Evolutionary conservation across 495 filamentous ascomycete genomes (phyloP).

Genomic region (Trichodelitschia bisporula): DNA sequence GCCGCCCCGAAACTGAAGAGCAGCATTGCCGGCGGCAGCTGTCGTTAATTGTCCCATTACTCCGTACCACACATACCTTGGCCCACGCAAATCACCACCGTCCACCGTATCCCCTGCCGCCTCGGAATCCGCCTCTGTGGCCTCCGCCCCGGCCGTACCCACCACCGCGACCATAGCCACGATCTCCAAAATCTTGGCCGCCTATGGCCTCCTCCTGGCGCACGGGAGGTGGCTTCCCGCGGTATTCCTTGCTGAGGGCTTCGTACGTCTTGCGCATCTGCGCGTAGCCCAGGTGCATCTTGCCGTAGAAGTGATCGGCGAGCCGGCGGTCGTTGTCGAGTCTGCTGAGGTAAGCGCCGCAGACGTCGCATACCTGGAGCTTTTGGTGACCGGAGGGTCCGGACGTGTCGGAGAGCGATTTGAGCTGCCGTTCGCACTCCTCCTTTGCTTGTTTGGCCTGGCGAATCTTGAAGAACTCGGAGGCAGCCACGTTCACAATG

Average conservation of each 20-base stretch:
- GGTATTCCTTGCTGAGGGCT: slow-evolving; percentile 61
- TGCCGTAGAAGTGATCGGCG: slow-evolving; percentile 96
- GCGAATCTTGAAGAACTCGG: slow-evolving; percentile 64
- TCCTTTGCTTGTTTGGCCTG: slow-evolving; percentile 61
- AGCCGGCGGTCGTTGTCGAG: slow-evolving; percentile 84
- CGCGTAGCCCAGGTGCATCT: slow-evolving; percentile 97
- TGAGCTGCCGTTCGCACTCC: slow-evolving; percentile 69
- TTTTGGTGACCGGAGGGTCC: slow-evolving; percentile 93
- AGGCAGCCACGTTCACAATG: slow-evolving; percentile 53
- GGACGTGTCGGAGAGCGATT: slow-evolving; percentile 70
- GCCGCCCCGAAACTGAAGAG: too few species aligned
- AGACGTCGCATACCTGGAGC: slow-evolving; percentile 94
- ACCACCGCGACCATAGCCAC: slow-evolving; percentile 7
- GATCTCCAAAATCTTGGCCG: slow-evolving; percentile 6
- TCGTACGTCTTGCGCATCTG: slow-evolving; percentile 90
- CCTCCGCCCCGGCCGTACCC: slow-evolving; percentile 7
- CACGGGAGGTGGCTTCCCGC: slow-evolving; percentile 36
- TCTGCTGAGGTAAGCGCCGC: slow-evolving; percentile 71
- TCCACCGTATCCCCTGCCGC: slow-evolving; percentile 8
- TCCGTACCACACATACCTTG: too few species aligned
- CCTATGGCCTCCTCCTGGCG: slow-evolving; percentile 21
- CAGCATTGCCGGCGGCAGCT: too few species aligned
- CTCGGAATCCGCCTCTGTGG: slow-evolving; percentile 9
- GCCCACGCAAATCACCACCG: slow-evolving; percentile 3
- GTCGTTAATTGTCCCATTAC: too few species aligned